Evolutionary conservation across 2,329 filamentous ascomycete species (phyloP).

Genomic region (Iodosphaeria phyllophila): DNA sequence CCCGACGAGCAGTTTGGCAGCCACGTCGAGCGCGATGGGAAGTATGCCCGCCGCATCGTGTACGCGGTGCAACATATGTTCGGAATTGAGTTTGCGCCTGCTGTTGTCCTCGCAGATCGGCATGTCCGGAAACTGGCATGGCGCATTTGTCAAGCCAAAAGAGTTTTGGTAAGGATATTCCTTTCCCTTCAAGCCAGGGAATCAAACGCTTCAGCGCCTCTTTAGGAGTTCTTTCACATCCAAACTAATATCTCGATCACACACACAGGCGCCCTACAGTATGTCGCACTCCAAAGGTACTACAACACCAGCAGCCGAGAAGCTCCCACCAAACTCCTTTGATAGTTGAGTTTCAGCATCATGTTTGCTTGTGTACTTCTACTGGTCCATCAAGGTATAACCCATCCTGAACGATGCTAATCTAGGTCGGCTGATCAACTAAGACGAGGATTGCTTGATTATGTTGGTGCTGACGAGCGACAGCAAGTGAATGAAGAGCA

Average conservation of each 20-base stretch:
- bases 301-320: constrained; percentile 33
- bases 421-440: too few species aligned
- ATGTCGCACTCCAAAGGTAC: constrained; percentile 48
- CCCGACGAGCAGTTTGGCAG: constrained; percentile 70
- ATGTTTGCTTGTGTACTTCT: too few species aligned
- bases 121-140: constrained; percentile 81
- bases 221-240: too few species aligned
- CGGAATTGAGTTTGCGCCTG: constrained; percentile 84
- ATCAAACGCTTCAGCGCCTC: too few species aligned
- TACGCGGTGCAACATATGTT: constrained; percentile 96
- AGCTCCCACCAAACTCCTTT: constrained; percentile 4
- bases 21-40: constrained; percentile 69
- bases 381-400: too few species aligned
- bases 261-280: constrained; percentile 47
- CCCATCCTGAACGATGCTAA: too few species aligned
- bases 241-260: too few species aligned
- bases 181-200: too few species aligned
- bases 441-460: too few species aligned
- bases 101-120: constrained; percentile 82
- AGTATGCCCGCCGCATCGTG: constrained; percentile 77
- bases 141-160: constrained; percentile 90
- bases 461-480: too few species aligned
- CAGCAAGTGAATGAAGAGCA: too few species aligned
- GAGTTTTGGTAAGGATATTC: constrained; percentile 73
- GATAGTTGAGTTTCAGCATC: too few species aligned